Base-by-base conservation (phyloP, 805 yeast genomes). In the Allodekkera sacchari region DNA sequence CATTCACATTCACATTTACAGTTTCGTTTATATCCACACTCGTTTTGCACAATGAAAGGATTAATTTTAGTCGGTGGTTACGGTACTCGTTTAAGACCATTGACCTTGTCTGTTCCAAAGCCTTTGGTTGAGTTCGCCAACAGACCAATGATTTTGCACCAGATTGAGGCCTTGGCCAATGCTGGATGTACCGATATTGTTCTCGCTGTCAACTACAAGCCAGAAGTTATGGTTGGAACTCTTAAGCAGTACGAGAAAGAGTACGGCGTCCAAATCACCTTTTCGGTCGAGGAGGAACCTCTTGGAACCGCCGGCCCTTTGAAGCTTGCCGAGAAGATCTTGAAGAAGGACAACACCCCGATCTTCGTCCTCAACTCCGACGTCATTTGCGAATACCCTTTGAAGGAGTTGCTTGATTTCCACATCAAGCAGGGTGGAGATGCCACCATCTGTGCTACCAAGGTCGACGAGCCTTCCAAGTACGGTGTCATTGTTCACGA, bases 111-210 rank as follows among this genome's bases (percentile, higher is more conserved):
- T 37, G 74, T 80, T 44, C 97, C 97, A 61, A 88, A 88, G 68
- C 97, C 97, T 32, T 72, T 88, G 63, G 96, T 88, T 44, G 97
- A 89, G 68, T 92, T 92, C 55, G 99, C 83, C 61, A 92, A 92
- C 83, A 83, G 89, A 69, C 97, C 99, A 55, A 92, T 92, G 98
- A 92, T 92, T 53, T 71, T 85, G 52, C 98, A 92, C 64, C 99
- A 92, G 71, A 87, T 92, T 58, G 96, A 92, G 69, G 96, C 98
- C 33, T 71, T 92, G 43, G 96, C 97, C 41, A 77, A 77, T 42
- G 98, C 98, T 48, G 99, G 99, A 58, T 96, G 92, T 60, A 92
- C 95, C 38, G 99, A 92, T 64, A 88, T 92, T 51, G 98, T 92
- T 27, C 68, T 92, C 50, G 99, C 99, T 41, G 99, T 92, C 50